These are phyloP conservation scores for Rhamnella rubrinervis DNA, from an alignment of 331 rosid genomes.

Conservation along the genomic window DNA sequence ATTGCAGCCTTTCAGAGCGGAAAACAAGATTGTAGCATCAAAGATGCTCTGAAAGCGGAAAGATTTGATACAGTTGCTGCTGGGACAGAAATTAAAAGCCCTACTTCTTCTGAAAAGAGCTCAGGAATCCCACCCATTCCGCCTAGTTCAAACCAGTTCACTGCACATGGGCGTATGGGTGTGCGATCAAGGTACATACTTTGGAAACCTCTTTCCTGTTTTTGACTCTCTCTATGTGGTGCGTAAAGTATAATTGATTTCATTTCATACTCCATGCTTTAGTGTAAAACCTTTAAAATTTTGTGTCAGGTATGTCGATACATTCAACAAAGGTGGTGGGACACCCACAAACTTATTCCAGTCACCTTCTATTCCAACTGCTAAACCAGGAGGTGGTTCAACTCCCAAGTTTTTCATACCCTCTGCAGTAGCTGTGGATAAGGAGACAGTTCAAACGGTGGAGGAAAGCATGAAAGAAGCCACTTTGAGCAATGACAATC, in stretches of 20 bases:
- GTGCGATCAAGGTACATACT: constrained; percentile 32
- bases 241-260: neutral
- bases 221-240: neutral
- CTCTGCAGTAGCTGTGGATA: constrained; percentile 20
- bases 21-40: constrained; percentile 23
- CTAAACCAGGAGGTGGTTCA: constrained; percentile 28
- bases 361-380: constrained; percentile 33
- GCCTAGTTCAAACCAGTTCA: constrained; percentile 39
- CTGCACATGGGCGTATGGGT: constrained; percentile 33
- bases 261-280: neutral
- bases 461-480: constrained; percentile 23
- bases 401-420: constrained; percentile 39
- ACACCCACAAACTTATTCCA: constrained; percentile 23
- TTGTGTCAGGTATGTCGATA: constrained; percentile 39
- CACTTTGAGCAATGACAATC: neutral
- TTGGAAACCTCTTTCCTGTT: neutral
- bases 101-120: constrained; percentile 16
- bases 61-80: constrained; percentile 16
- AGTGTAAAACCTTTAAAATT: constrained; percentile 5
- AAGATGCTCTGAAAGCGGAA: constrained; percentile 16
- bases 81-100: constrained; percentile 22
- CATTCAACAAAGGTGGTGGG: constrained; percentile 37
- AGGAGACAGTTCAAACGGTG: constrained; percentile 19
- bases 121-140: constrained; percentile 33
- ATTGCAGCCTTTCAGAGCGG: constrained; percentile 28